Percentiles rank a stretch among this genome's conserved stretches.
These are phyloP conservation scores for Picochlorum sp. DNA, from an alignment of 139 green algal genomes.

Conservation along the genomic window DNA sequence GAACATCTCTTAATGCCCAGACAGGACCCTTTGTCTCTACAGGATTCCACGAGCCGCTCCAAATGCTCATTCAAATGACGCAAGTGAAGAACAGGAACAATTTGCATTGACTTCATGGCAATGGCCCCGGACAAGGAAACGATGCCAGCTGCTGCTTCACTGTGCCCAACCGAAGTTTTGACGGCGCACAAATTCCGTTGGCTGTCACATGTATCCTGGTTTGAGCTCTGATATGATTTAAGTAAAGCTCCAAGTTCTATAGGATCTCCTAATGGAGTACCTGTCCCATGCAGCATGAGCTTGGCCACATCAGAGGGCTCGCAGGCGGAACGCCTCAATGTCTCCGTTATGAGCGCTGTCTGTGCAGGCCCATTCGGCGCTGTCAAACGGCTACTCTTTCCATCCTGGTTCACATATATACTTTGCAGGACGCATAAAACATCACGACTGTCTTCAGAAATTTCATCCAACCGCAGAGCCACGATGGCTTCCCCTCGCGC, in stretches of 20 bases:
- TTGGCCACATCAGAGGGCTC: constrained; percentile 3
- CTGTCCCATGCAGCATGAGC: constrained; percentile 53
- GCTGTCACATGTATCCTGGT: constrained; percentile 6
- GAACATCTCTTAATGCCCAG: too few species aligned
- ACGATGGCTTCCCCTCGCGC: constrained; percentile 54
- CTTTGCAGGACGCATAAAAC: constrained; percentile 4
- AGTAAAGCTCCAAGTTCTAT: constrained; percentile 41
- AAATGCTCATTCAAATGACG: too few species aligned
- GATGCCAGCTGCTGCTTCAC: constrained; percentile 61
- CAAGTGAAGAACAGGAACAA: too few species aligned
- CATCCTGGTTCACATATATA: constrained; percentile 39
- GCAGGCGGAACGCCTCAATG: constrained; percentile 26
- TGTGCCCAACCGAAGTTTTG: constrained; percentile 64
- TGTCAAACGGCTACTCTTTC: constrained; percentile 34
- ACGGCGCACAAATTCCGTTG: constrained; percentile 43
- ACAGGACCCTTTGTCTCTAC: too few species aligned
- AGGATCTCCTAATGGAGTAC: constrained; percentile 43
- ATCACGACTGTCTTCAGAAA: neutral
- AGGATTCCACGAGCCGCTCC: too few species aligned
- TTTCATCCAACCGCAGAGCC: neutral
- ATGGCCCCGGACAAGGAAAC: constrained; percentile 7
- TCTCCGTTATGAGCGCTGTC: constrained; percentile 43
- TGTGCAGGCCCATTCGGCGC: constrained; percentile 38
- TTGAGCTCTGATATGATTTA: constrained; percentile 1
- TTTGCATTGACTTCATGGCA: too few species aligned